These are phyloP conservation scores for Medicago lupulina DNA, from an alignment of 306 rosid genomes.

Conservation along the genomic window DNA sequence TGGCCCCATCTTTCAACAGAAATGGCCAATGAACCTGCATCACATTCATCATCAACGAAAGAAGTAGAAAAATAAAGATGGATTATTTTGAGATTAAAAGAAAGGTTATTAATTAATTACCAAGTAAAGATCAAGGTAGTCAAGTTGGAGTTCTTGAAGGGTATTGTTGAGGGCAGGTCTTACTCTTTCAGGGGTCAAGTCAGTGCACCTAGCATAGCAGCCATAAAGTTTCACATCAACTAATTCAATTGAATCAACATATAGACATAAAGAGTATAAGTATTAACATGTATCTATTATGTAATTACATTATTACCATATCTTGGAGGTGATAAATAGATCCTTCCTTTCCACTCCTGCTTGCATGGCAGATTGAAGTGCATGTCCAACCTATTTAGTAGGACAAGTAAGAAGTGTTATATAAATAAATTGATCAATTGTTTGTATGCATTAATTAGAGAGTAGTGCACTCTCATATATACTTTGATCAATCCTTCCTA, in stretches of 20 bases:
- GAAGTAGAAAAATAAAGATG: background rate
- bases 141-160: slow-evolving; percentile 67
- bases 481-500: too few species aligned
- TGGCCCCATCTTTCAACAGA: slow-evolving; percentile 52
- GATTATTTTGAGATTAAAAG: background rate
- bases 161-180: slow-evolving; percentile 58
- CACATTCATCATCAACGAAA: slow-evolving; percentile 5
- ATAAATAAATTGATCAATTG: background rate
- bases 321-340: slow-evolving; percentile 60
- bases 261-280: background rate
- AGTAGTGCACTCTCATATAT: too few species aligned
- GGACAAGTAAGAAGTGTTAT: slow-evolving; percentile 16
- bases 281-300: background rate
- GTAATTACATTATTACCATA: slow-evolving; percentile 51
- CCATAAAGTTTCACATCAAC: slow-evolving; percentile 2
- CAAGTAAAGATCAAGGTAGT: slow-evolving; percentile 70
- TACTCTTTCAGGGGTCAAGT: slow-evolving; percentile 69
- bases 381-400: slow-evolving; percentile 56
- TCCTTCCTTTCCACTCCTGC: slow-evolving; percentile 66
- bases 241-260: slow-evolving; percentile 26
- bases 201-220: slow-evolving; percentile 57
- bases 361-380: slow-evolving; percentile 60
- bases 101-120: slow-evolving; percentile 38
- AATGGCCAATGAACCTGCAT: slow-evolving; percentile 64
- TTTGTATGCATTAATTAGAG: background rate